Conservation (phyloP, 805 yeast genomes). For the Grigorovia transvaalensis region DNA sequence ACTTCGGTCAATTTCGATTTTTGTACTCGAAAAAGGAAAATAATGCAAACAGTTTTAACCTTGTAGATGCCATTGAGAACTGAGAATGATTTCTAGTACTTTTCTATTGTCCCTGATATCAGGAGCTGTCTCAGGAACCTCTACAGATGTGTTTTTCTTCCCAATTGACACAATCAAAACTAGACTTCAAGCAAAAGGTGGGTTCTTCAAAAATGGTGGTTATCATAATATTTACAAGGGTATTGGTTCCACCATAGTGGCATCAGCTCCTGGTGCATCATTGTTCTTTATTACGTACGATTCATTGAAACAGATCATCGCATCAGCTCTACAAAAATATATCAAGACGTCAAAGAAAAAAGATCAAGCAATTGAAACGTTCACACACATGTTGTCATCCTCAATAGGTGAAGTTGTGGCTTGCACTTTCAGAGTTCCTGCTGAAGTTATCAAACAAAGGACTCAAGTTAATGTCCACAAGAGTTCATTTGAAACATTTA, state of each 20-base stretch:
- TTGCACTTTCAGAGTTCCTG: slow-evolving; percentile 90
- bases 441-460: slow-evolving; percentile 90
- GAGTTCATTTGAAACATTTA: slow-evolving; percentile 59
- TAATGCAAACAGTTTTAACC: background rate
- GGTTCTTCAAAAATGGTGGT: slow-evolving; percentile 88
- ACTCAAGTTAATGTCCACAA: slow-evolving; percentile 60
- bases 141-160: slow-evolving; percentile 88
- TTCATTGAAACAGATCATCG: slow-evolving; percentile 43
- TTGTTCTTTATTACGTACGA: slow-evolving; percentile 80
- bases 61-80: background rate
- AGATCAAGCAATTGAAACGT: slow-evolving; percentile 29
- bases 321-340: slow-evolving; percentile 19
- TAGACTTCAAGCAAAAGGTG: slow-evolving; percentile 89
- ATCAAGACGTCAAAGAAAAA: slow-evolving; percentile 3
- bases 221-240: slow-evolving; percentile 88
- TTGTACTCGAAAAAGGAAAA: no score
- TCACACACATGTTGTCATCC: slow-evolving; percentile 79
- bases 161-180: slow-evolving; percentile 96
- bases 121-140: slow-evolving; percentile 95
- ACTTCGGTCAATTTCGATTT: no score
- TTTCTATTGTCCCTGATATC: slow-evolving; percentile 35
- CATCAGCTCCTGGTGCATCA: slow-evolving; percentile 85
- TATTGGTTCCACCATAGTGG: slow-evolving; percentile 84
- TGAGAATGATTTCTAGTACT: background rate
- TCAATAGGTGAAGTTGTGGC: slow-evolving; percentile 89